Conservation (phyloP, 768 basidiomycete species). For the Porphyrellus cyaneotinctus region DNA sequence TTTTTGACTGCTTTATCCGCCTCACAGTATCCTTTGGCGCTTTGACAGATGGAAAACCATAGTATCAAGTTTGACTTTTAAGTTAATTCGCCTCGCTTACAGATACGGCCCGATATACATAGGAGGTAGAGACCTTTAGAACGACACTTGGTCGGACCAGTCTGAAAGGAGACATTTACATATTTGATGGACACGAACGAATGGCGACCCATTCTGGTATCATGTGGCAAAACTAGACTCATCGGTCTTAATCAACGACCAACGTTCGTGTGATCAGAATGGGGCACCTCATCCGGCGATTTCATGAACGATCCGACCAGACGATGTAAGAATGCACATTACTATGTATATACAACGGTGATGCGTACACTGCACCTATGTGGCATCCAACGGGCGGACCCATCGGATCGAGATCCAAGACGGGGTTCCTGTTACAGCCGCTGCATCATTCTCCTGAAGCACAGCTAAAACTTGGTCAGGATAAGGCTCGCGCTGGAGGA, state of each 20-base stretch:
- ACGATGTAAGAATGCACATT: not conserved
- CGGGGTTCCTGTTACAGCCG: constrained; percentile 11
- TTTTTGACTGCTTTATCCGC: not conserved
- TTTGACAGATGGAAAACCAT: constrained; percentile 65
- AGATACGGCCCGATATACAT: not conserved
- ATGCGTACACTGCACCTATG: not conserved
- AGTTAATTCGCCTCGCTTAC: not conserved
- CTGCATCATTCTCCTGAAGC: constrained; percentile 6
- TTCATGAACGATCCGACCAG: no score
- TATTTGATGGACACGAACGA: not conserved
- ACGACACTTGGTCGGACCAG: not conserved
- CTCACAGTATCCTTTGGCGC: constrained; percentile 2
- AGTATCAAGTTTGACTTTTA: constrained; percentile 80
- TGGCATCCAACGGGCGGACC: constrained; percentile 37
- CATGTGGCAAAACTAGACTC: no score
- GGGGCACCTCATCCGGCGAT: no score
- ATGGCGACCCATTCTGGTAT: not conserved
- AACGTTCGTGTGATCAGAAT: no score
- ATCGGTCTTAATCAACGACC: no score
- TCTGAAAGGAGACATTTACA: not conserved
- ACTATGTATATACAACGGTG: not conserved
- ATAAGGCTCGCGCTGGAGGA: constrained; percentile 22
- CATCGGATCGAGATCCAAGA: constrained; percentile 45
- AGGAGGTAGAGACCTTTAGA: not conserved
- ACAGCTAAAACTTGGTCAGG: constrained; percentile 25